Percentiles rank a stretch among this genome's conserved stretches.
phyloP scores from a whole-genome alignment of 2,329 filamentous ascomycete genomes.

The Sclerotinia spermophila region DNA sequence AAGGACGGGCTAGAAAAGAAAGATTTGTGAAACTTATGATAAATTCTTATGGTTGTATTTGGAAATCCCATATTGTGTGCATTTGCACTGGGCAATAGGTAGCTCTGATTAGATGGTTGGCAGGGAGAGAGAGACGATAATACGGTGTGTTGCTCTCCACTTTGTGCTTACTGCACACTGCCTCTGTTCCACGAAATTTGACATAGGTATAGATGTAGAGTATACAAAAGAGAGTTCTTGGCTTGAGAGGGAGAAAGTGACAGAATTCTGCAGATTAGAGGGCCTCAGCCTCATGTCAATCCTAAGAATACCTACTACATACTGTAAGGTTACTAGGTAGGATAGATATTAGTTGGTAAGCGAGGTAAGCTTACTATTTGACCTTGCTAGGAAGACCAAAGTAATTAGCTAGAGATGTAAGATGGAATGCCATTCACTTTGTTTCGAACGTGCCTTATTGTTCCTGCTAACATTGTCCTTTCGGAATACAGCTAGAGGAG shows the following conservation, averaged over 20 bases:
- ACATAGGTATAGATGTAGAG: too few relatives aligned
- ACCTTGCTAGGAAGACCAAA: neutral
- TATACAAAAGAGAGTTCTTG: neutral
- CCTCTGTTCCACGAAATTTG: neutral
- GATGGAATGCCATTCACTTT: neutral
- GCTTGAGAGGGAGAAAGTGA: neutral
- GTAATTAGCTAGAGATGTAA: neutral
- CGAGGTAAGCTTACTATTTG: neutral
- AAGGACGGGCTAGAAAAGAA: neutral
- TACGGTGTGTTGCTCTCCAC: neutral
- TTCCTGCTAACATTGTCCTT: neutral
- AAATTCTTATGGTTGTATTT: neutral
- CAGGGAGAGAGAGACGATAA: neutral
- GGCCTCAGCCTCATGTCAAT: neutral
- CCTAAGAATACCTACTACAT: neutral
- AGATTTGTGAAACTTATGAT: neutral
- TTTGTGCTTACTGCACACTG: slow-evolving; percentile 2
- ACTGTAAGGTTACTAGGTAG: neutral
- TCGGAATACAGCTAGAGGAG: too few relatives aligned
- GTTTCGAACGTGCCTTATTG: neutral
- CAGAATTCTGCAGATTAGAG: neutral
- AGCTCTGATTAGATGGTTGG: neutral
- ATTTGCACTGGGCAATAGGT: neutral
- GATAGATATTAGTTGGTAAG: neutral
- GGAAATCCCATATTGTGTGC: neutral